Conservation (phyloP, 805 yeast species). For the Wickerhamiella cacticola region DNA sequence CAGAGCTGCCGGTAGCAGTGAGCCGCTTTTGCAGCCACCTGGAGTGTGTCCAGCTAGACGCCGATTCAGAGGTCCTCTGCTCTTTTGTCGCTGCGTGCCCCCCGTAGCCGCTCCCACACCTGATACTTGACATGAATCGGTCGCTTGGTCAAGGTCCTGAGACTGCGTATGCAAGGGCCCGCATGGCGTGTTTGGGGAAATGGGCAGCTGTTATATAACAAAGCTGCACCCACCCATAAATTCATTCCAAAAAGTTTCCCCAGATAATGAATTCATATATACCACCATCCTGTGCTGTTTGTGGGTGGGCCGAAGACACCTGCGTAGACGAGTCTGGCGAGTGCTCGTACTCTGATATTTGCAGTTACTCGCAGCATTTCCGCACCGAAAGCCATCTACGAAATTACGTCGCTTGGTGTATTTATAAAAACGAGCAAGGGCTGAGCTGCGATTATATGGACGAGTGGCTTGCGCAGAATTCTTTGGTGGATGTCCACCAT, state of each 20-base stretch:
- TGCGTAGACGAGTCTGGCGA: slow-evolving; percentile 5
- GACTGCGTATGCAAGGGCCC: slow-evolving; percentile 8
- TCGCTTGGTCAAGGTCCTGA: neutral
- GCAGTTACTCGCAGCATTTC: slow-evolving; percentile 20
- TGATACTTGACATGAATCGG: neutral
- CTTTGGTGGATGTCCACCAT: slow-evolving; percentile 17
- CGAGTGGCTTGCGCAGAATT: slow-evolving; percentile 25
- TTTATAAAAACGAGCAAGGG: slow-evolving; percentile 22
- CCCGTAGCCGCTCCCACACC: neutral
- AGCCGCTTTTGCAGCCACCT: too few species aligned
- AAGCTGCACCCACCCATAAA: neutral
- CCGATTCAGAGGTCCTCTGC: too few species aligned
- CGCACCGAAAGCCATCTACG: slow-evolving; percentile 19
- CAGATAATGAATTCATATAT: neutral
- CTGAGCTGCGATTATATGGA: slow-evolving; percentile 24
- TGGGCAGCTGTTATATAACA: slow-evolving; percentile 6
- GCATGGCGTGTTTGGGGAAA: slow-evolving; percentile 4
- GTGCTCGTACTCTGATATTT: neutral
- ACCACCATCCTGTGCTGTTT: slow-evolving; percentile 21
- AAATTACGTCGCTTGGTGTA: slow-evolving; percentile 24
- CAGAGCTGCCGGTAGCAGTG: too few species aligned
- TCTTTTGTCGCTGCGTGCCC: too few species aligned
- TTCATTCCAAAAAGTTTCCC: neutral
- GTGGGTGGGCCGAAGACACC: slow-evolving; percentile 25
- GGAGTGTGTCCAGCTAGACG: too few species aligned